Evolutionary conservation across 345 rosid species (phyloP), one percentile per base, ranked within the genome.

Genomic region (Raphanus raphanistrum): DNA sequence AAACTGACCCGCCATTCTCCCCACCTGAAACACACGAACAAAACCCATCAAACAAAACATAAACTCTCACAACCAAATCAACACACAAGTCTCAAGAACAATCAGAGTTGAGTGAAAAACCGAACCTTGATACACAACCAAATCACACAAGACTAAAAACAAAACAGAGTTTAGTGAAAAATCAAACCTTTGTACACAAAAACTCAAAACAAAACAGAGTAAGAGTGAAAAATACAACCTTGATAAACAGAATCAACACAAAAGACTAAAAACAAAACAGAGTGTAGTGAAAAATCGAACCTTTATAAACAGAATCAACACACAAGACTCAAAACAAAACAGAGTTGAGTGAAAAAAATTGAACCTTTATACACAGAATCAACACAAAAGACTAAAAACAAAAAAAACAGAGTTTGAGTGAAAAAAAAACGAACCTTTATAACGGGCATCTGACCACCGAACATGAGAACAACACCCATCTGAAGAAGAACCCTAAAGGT

Each of bases 1-100:
- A 74, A 88, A 88, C 79, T 88, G 92, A 43, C 92, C 92, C 2
- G 92, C 92, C 92, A 88, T 86, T 82, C 90, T 84, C 48, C 92
- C 90, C 3, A 88, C 87, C 85, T 85, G 60, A 41, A 71, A 29
- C 21, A 21, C 21, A 54, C 0, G n/a, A 7, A 3, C 50, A 1
- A 38, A 70, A 26, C 33, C 70, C 66, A 15, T 26, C 13, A 60
- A 26, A 7, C 65, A 70, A 61, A n/a, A 41, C 29, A 43, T 17
- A 72, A 77, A 66, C 61, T 36, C n/a, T 26, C 45, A 38, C 45
- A 71, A 54, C 52, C 36, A 12, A 36, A 7, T 7, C 38, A 35
- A 35, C 38, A 35, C 9, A 35, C 38, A 35, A 0, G 7, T 0
- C 6, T 1, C 36, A 32, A 29, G 4, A 29, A 21, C 21, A 21